A percentile compares a stretch with the other conserved stretches of the same genome.
Conservation (phyloP, 257 asterid species). For the Solanum medicagineum region DNA sequence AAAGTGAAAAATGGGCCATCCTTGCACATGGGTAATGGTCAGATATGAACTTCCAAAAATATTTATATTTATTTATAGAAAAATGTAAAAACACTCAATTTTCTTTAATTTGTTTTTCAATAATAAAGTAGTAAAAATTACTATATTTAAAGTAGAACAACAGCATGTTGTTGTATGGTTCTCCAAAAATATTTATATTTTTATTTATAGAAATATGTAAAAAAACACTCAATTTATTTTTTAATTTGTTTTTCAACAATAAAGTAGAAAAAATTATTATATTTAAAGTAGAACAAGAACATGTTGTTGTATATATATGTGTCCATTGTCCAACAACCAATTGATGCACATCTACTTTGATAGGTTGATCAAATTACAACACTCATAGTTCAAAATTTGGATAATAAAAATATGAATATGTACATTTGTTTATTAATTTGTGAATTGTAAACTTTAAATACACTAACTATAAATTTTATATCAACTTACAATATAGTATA, state of each 20-base stretch:
- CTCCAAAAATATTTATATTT: background rate
- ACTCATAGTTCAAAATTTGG: background rate
- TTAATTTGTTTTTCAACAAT: background rate
- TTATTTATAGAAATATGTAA: background rate
- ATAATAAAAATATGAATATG: background rate
- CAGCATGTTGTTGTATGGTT: conserved; percentile 30
- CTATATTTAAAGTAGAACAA: background rate
- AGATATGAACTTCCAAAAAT: conserved; percentile 7
- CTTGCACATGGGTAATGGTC: conserved; percentile 40
- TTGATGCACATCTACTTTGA: background rate
- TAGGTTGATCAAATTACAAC: background rate
- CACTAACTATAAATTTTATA: background rate
- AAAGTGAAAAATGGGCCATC: conserved; percentile 15
- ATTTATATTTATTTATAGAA: background rate
- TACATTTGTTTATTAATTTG: background rate
- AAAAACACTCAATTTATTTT: background rate
- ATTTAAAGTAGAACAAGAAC: conserved; percentile 13
- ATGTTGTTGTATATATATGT: conserved; percentile 16
- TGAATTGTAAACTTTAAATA: background rate
- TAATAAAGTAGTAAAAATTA: background rate
- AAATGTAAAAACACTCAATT: too few species aligned
- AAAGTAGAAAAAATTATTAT: background rate
- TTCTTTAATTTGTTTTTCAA: background rate
- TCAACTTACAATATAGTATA: background rate
- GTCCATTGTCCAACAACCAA: conserved; percentile 18